Conservation (phyloP, 305 asterid species). For the Lippia alba region DNA sequence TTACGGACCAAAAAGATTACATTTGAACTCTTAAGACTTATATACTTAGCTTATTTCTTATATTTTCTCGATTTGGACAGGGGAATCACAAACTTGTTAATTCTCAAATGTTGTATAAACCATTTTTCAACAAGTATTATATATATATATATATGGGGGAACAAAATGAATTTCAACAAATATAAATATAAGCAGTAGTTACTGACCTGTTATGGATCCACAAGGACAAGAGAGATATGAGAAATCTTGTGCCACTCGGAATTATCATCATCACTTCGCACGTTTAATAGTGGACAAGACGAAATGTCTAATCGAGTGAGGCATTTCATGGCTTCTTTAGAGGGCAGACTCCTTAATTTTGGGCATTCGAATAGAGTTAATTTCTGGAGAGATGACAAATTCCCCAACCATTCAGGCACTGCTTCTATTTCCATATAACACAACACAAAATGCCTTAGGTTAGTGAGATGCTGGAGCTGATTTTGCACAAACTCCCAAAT, state of each 20-base stretch:
- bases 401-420: conserved; percentile 38
- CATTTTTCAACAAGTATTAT: no score
- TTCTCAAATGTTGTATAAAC: no score
- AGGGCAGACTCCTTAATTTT: not conserved
- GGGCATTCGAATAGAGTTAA: not conserved
- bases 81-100: no score
- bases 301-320: not conserved
- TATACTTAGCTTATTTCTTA: no score
- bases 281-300: not conserved
- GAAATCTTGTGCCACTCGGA: conserved; percentile 1
- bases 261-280: not conserved
- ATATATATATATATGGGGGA: no score
- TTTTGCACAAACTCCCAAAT: conserved; percentile 19
- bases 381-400: not conserved
- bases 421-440: conserved; percentile 25
- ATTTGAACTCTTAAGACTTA: no score
- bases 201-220: not conserved
- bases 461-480: conserved; percentile 26
- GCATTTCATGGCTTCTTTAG: not conserved
- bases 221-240: not conserved
- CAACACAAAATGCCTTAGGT: not conserved
- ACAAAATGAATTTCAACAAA: no score
- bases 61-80: no score
- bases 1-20: no score
- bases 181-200: no score